Conservation (phyloP, 805 yeast genomes). For the Grigorovia yakushimaensis region DNA sequence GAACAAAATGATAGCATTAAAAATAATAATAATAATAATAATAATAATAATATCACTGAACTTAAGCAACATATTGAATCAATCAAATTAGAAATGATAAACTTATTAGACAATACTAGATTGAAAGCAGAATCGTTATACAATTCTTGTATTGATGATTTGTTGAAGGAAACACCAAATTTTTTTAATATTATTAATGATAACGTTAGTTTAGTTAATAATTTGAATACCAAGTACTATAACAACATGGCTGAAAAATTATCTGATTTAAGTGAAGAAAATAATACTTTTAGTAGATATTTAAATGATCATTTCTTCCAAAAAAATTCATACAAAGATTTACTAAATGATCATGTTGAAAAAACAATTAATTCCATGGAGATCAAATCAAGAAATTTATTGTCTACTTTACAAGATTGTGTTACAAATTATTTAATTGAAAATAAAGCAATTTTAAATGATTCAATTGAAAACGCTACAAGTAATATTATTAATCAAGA, state of each 20-base stretch:
- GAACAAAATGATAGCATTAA: slow-evolving; percentile 8
- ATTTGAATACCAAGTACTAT: slow-evolving; percentile 11
- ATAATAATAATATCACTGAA: slow-evolving; percentile 5
- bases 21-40: slow-evolving; percentile 5
- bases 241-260: slow-evolving; percentile 18
- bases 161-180: slow-evolving; percentile 17
- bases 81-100: slow-evolving; percentile 13
- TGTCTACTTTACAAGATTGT: slow-evolving; percentile 14
- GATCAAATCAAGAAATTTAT: slow-evolving; percentile 14
- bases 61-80: slow-evolving; percentile 12
- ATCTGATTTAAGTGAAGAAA: slow-evolving; percentile 26
- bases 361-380: slow-evolving; percentile 20
- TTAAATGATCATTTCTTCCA: slow-evolving; percentile 24
- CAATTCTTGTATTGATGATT: slow-evolving; percentile 16
- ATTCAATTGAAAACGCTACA: slow-evolving; percentile 21
- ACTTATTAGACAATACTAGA: slow-evolving; percentile 11
- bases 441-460: slow-evolving; percentile 18
- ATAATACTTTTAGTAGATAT: slow-evolving; percentile 23
- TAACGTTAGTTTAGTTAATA: slow-evolving; percentile 14
- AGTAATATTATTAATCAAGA: slow-evolving; percentile 24
- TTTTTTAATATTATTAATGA: slow-evolving; percentile 12
- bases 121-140: slow-evolving; percentile 15
- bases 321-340: slow-evolving; percentile 16
- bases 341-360: slow-evolving; percentile 1
- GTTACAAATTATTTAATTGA: slow-evolving; percentile 16